phyloP scores from a whole-genome alignment of 306 rosid species.

The Citrullus amarus region DNA sequence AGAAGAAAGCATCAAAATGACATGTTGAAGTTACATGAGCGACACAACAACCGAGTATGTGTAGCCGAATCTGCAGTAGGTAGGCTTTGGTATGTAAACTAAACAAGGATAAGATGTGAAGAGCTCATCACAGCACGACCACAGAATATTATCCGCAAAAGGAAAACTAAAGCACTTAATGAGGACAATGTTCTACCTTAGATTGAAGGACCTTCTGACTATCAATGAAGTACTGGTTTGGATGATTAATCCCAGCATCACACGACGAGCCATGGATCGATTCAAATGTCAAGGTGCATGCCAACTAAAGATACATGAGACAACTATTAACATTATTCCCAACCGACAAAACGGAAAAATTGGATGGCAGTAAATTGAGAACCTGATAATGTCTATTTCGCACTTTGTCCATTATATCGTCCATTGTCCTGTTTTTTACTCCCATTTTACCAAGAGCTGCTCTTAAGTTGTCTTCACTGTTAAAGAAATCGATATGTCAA shows the following conservation, averaged over 20 bases:
- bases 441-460: constrained; percentile 88
- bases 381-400: constrained; percentile 87
- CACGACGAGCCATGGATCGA: constrained; percentile 55
- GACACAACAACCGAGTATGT: not conserved
- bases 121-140: not conserved
- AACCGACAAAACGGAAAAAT: constrained; percentile 12
- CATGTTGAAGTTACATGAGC: not conserved
- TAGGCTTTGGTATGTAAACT: not conserved
- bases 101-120: not conserved
- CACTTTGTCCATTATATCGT: constrained; percentile 74
- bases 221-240: constrained; percentile 87
- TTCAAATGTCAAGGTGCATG: constrained; percentile 97
- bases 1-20: not conserved
- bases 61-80: not conserved
- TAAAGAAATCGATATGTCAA: constrained; percentile 16
- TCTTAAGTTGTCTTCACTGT: constrained; percentile 81
- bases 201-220: constrained; percentile 50
- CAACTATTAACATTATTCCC: constrained; percentile 14
- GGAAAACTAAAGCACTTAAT: not conserved
- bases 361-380: constrained; percentile 10
- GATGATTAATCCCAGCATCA: constrained; percentile 96
- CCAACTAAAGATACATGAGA: constrained; percentile 46
- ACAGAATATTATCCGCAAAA: not conserved
- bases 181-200: constrained; percentile 30
- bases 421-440: constrained; percentile 55